phyloP scores from a whole-genome alignment of 495 filamentous ascomycete genomes.

The Penicillium robsamsonii region DNA sequence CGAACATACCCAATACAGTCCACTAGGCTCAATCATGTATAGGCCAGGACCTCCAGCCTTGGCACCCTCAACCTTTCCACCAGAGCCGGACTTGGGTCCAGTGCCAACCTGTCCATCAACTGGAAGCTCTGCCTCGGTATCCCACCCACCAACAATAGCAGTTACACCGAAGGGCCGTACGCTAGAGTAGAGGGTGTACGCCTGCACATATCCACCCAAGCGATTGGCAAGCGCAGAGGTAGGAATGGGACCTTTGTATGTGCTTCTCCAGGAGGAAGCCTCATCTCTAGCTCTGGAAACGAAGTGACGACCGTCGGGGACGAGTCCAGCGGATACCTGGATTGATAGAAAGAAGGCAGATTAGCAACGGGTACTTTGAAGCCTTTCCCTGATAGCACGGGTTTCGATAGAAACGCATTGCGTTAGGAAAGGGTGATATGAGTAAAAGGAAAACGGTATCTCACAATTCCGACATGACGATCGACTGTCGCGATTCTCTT shows the following conservation, averaged over 20 bases:
- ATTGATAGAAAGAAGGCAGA: not conserved
- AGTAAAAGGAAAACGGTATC: constrained; percentile 26
- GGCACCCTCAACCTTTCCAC: constrained; percentile 71
- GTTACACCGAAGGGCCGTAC: constrained; percentile 96
- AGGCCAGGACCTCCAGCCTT: constrained; percentile 85
- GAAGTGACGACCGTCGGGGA: constrained; percentile 94
- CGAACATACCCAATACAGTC: constrained; percentile 78
- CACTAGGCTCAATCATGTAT: constrained; percentile 98
- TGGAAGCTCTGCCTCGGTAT: constrained; percentile 71
- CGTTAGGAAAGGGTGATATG: not conserved
- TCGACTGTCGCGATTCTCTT: constrained; percentile 95
- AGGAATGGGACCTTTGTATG: constrained; percentile 89
- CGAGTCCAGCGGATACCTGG: constrained; percentile 87
- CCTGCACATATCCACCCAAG: constrained; percentile 93
- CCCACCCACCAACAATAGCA: constrained; percentile 90
- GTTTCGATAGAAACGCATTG: too few species aligned
- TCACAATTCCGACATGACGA: constrained; percentile 87
- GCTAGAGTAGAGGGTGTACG: constrained; percentile 93
- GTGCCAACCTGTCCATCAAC: constrained; percentile 86
- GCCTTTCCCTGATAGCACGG: not conserved
- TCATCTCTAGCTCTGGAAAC: constrained; percentile 92
- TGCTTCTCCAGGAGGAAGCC: constrained; percentile 79
- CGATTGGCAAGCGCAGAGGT: constrained; percentile 80
- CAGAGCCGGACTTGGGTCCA: constrained; percentile 73
- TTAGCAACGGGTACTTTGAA: constrained; percentile 6